A percentile compares a stretch with the other conserved stretches of the same genome.
These are phyloP conservation scores for Penicillium egyptiacum DNA, from an alignment of 495 filamentous ascomycete genomes.

Conservation along the genomic window DNA sequence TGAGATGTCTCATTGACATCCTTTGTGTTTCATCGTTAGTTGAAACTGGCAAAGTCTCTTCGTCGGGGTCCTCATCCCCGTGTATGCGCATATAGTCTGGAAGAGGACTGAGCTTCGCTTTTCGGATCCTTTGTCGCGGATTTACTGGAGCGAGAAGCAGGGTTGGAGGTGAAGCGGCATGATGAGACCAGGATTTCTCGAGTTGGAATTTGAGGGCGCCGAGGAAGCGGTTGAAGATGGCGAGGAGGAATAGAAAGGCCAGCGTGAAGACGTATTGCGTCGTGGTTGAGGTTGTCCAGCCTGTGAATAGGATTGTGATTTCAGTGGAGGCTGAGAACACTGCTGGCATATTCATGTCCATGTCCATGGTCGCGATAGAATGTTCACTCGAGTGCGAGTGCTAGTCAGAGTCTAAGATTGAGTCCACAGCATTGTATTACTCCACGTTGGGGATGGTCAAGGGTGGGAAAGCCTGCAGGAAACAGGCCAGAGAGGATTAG, in stretches of 20 bases:
- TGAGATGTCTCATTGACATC: not conserved
- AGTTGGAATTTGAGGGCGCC: constrained; percentile 21
- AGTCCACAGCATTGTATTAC: not conserved
- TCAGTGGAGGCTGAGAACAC: constrained; percentile 12
- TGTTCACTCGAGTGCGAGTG: not conserved
- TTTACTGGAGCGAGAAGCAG: not conserved
- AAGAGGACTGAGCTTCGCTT: constrained; percentile 19
- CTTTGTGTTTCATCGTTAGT: not conserved
- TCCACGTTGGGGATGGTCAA: not conserved
- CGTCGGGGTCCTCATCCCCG: not conserved
- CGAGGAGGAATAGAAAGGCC: constrained; percentile 18
- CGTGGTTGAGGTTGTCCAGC: constrained; percentile 21
- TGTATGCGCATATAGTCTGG: constrained; percentile 10
- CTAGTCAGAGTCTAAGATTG: not conserved
- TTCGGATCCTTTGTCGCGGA: not conserved
- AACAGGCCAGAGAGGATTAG: not conserved
- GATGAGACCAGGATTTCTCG: constrained; percentile 3
- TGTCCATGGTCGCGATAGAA: not conserved
- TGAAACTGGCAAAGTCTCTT: not conserved
- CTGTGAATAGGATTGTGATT: constrained; percentile 26
- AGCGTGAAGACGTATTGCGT: constrained; percentile 19
- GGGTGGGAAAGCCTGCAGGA: not conserved
- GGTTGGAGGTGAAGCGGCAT: not conserved
- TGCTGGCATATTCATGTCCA: constrained; percentile 17
- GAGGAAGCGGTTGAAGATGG: constrained; percentile 26